Evolutionary conservation across 768 basidiomycete genomes (phyloP).

Genomic region (Agrocybe chaxingu): DNA sequence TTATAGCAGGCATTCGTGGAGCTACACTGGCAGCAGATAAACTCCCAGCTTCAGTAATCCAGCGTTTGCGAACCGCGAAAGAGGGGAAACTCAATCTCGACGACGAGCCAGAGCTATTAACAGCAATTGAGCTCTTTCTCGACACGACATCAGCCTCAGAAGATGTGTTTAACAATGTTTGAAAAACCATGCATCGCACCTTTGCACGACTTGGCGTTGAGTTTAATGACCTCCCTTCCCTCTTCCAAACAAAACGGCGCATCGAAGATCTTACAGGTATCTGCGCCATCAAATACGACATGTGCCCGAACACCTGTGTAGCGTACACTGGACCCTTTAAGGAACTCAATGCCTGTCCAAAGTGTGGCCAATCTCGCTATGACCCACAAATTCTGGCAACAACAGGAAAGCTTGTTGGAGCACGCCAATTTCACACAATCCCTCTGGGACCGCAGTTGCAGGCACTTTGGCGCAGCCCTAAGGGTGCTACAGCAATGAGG

Average conservation of each 20-base stretch:
- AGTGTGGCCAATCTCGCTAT: constrained; percentile 19
- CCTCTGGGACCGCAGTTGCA: constrained; percentile 20
- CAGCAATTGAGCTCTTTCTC: constrained; percentile 6
- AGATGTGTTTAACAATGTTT: constrained; percentile 3
- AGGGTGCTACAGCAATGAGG: constrained; percentile 5
- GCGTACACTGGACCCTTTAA: constrained; percentile 16
- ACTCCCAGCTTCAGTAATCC: constrained; percentile 16
- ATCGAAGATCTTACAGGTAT: constrained; percentile 13
- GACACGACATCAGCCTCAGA: constrained; percentile 1
- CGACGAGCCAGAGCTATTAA: not conserved
- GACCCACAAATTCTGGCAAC: constrained; percentile 1
- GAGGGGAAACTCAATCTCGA: not conserved
- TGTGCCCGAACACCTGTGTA: constrained; percentile 16
- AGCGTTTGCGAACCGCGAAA: constrained; percentile 21
- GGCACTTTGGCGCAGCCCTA: constrained; percentile 14
- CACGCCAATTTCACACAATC: constrained; percentile 17
- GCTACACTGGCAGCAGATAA: constrained; percentile 24
- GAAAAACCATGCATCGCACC: not conserved
- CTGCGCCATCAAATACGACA: constrained; percentile 9
- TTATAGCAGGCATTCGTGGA: constrained; percentile 14
- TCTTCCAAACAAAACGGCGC: constrained; percentile 5
- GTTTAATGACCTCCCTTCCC: not conserved
- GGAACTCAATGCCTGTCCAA: constrained; percentile 2
- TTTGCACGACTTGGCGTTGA: not conserved
- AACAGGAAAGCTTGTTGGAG: constrained; percentile 11